Percentiles rank a stretch among this genome's conserved stretches.
These are phyloP conservation scores for Lablab purpureus DNA, from an alignment of 306 rosid genomes.

Conservation along the genomic window DNA sequence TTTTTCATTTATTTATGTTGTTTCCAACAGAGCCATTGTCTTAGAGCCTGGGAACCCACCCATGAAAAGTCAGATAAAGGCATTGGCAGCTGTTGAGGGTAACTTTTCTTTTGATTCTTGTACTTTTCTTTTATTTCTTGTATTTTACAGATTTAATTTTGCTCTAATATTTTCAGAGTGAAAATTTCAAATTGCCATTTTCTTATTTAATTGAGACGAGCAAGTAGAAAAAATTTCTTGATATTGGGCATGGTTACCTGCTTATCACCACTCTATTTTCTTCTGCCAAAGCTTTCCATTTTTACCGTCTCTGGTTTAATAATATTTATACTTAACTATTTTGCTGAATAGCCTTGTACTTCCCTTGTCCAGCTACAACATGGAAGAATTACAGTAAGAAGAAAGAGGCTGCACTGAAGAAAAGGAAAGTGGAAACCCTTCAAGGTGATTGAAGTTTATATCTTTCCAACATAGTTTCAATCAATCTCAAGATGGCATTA, in stretches of 20 bases:
- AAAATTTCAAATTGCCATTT: constrained; percentile 30
- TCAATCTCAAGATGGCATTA: constrained; percentile 28
- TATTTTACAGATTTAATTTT: constrained; percentile 16
- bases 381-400: constrained; percentile 75
- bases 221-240: constrained; percentile 13
- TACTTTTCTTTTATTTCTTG: constrained; percentile 29
- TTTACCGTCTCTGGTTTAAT: constrained; percentile 33
- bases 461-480: constrained; percentile 33
- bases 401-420: constrained; percentile 83
- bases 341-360: constrained; percentile 45
- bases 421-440: constrained; percentile 76
- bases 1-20: constrained; percentile 45
- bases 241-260: constrained; percentile 35
- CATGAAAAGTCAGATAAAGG: constrained; percentile 73
- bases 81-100: constrained; percentile 80
- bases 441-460: constrained; percentile 67
- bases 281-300: constrained; percentile 39
- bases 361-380: constrained; percentile 68
- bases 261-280: constrained; percentile 43
- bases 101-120: constrained; percentile 42
- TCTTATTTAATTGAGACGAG: constrained; percentile 24
- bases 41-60: constrained; percentile 87
- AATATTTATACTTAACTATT: constrained; percentile 24
- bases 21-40: constrained; percentile 80
- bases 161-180: not conserved